Evolutionary conservation across 1,284 basidiomycete species (phyloP).

Genomic region (Ganoderma multipileum): DNA sequence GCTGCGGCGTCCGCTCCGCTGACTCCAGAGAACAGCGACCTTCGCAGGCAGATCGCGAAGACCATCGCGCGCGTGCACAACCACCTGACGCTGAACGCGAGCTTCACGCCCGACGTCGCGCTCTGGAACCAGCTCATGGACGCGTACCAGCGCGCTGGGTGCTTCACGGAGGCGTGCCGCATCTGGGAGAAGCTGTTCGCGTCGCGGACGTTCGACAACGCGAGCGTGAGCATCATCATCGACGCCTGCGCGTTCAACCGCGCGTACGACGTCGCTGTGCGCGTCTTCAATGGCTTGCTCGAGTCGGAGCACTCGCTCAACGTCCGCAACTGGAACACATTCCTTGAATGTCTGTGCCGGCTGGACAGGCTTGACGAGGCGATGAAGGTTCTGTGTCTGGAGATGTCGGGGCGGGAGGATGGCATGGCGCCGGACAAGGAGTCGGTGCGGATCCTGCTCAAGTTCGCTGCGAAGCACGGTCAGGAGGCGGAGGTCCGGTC

Average conservation of each 20-base stretch:
- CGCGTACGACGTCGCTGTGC: constrained; percentile 55
- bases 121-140: constrained; percentile 93
- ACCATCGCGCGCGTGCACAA: constrained; percentile 79
- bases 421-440: constrained; percentile 54
- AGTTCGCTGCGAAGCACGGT: constrained; percentile 54
- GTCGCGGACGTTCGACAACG: constrained; percentile 61
- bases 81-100: constrained; percentile 78
- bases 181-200: constrained; percentile 85
- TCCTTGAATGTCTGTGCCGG: constrained; percentile 89
- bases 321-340: constrained; percentile 77
- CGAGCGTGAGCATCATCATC: constrained; percentile 82
- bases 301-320: constrained; percentile 61
- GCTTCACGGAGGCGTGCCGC: constrained; percentile 72
- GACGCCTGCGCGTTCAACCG: constrained; percentile 81
- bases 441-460: constrained; percentile 58
- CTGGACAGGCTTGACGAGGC: constrained; percentile 74
- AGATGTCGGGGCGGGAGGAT: constrained; percentile 60
- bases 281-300: constrained; percentile 60
- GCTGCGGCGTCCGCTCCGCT: constrained; percentile 33
- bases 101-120: constrained; percentile 74
- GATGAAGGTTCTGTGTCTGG: constrained; percentile 63
- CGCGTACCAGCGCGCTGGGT: constrained; percentile 82
- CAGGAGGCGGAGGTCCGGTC: constrained; percentile 53
- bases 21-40: constrained; percentile 28
- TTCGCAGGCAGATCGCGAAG: constrained; percentile 47